phyloP scores from a whole-genome alignment of 2,329 filamentous ascomycete species.

The Colletotrichum salicis region DNA sequence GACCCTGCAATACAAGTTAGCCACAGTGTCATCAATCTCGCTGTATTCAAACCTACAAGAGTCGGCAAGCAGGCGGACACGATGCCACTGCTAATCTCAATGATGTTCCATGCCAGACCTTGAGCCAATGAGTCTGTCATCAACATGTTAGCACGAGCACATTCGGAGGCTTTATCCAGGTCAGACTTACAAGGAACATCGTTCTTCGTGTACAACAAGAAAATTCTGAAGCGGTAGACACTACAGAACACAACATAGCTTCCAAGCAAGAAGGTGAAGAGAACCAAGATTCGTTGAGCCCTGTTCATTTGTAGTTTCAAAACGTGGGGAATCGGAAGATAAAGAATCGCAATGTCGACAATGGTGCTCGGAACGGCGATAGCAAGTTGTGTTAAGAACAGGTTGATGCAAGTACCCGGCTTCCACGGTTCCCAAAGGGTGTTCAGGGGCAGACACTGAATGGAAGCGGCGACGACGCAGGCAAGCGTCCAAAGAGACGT shows the following conservation, averaged over 20 bases:
- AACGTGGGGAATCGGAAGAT: conserved; percentile 29
- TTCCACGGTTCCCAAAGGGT: conserved; percentile 33
- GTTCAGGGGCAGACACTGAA: conserved; percentile 20
- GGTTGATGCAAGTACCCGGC: conserved; percentile 27
- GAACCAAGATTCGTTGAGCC: conserved; percentile 18
- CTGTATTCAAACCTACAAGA: not conserved
- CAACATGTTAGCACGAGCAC: not conserved
- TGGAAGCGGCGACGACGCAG: conserved; percentile 27
- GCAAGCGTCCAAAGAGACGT: conserved; percentile 22
- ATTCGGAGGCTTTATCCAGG: too few species aligned
- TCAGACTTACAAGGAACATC: conserved; percentile 21
- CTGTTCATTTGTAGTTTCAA: conserved; percentile 29
- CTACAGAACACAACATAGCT: conserved; percentile 32
- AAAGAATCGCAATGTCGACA: conserved; percentile 30
- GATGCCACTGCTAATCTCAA: conserved; percentile 32
- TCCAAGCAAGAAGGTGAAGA: conserved; percentile 29
- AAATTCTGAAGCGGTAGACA: conserved; percentile 27
- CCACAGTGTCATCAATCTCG: too few species aligned
- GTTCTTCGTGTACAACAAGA: conserved; percentile 20
- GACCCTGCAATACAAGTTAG: conserved; percentile 4
- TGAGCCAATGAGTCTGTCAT: conserved; percentile 14
- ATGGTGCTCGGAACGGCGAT: conserved; percentile 31
- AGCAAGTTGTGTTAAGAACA: conserved; percentile 26
- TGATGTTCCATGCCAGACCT: conserved; percentile 30
- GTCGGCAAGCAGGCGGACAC: conserved; percentile 31